A percentile compares a stretch with the other conserved stretches of the same genome.
Conservation (phyloP, 805 yeast species). For the Brettanomyces sp. region DNA sequence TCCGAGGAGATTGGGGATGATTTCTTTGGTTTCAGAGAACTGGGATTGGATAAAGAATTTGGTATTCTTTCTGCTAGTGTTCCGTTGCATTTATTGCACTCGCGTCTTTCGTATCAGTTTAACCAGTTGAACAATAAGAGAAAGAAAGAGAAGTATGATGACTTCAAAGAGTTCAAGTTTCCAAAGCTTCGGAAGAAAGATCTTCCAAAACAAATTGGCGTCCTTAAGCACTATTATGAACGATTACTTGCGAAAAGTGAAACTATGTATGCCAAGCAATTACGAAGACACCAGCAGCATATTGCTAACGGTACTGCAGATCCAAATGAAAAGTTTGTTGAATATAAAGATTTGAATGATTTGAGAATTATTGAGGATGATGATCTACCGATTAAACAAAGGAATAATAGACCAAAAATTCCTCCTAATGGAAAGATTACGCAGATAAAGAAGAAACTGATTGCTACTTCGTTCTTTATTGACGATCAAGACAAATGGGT, state of each 20-base stretch:
- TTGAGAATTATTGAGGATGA: constrained; percentile 71
- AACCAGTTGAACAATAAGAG: constrained; percentile 34
- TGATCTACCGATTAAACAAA: constrained; percentile 69
- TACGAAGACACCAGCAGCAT: constrained; percentile 29
- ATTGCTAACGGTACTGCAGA: constrained; percentile 9
- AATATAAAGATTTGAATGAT: constrained; percentile 26
- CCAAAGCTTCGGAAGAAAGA: constrained; percentile 43
- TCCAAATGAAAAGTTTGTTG: constrained; percentile 13
- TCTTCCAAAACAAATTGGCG: constrained; percentile 44
- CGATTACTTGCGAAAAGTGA: constrained; percentile 34
- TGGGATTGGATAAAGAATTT: constrained; percentile 89
- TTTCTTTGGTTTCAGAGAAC: constrained; percentile 91
- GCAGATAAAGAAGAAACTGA: constrained; percentile 53
- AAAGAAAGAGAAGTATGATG: constrained; percentile 51
- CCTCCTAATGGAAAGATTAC: constrained; percentile 88
- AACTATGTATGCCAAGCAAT: constrained; percentile 30
- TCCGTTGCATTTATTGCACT: constrained; percentile 81
- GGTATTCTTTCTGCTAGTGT: constrained; percentile 76
- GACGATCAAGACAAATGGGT: constrained; percentile 24
- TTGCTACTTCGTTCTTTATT: constrained; percentile 46
- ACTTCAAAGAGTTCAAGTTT: constrained; percentile 48
- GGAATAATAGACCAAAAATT: constrained; percentile 65
- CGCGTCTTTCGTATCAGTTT: constrained; percentile 56
- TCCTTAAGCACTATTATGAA: constrained; percentile 46
- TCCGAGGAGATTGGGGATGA: constrained; percentile 93